A percentile compares a stretch with the other conserved stretches of the same genome.
phyloP scores from a whole-genome alignment of 768 basidiomycete species.

The Lepiota venenata region DNA sequence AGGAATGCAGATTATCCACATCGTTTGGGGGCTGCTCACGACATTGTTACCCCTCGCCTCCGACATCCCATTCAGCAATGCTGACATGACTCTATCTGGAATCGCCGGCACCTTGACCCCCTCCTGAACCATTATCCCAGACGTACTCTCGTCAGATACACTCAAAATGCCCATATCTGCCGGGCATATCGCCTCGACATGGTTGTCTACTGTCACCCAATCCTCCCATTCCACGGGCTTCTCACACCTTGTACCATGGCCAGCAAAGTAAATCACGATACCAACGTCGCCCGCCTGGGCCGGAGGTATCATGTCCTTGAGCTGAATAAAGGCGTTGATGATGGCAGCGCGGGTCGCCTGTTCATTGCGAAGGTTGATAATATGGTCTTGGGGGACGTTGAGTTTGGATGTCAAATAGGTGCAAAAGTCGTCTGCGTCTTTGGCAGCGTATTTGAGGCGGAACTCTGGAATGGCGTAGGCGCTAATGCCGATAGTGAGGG shows the following conservation, averaged over 20 bases:
- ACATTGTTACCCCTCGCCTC: slow-evolving; percentile 39
- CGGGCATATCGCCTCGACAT: slow-evolving; percentile 34
- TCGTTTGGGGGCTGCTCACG: slow-evolving; percentile 20
- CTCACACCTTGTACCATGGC: slow-evolving; percentile 34
- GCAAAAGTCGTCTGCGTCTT: slow-evolving; percentile 37
- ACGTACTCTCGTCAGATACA: too few species aligned
- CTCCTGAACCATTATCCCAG: not conserved
- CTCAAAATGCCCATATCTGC: slow-evolving; percentile 22
- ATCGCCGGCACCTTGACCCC: slow-evolving; percentile 28
- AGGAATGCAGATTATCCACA: too few species aligned
- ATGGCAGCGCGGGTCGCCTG: slow-evolving; percentile 35
- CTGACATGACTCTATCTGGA: slow-evolving; percentile 40
- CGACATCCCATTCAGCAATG: slow-evolving; percentile 33
- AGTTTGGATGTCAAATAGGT: slow-evolving; percentile 27
- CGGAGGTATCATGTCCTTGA: slow-evolving; percentile 19
- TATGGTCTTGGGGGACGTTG: slow-evolving; percentile 27
- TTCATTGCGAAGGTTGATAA: slow-evolving; percentile 32
- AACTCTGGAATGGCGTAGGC: slow-evolving; percentile 25
- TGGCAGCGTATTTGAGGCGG: slow-evolving; percentile 32
- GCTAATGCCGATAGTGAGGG: slow-evolving; percentile 43
- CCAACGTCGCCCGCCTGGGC: slow-evolving; percentile 21
- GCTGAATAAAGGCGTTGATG: slow-evolving; percentile 23
- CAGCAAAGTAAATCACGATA: slow-evolving; percentile 42
- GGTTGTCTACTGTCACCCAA: slow-evolving; percentile 22
- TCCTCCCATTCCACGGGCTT: slow-evolving; percentile 27